Conservation (phyloP, 768 basidiomycete species). For the Amanita thiersii region DNA sequence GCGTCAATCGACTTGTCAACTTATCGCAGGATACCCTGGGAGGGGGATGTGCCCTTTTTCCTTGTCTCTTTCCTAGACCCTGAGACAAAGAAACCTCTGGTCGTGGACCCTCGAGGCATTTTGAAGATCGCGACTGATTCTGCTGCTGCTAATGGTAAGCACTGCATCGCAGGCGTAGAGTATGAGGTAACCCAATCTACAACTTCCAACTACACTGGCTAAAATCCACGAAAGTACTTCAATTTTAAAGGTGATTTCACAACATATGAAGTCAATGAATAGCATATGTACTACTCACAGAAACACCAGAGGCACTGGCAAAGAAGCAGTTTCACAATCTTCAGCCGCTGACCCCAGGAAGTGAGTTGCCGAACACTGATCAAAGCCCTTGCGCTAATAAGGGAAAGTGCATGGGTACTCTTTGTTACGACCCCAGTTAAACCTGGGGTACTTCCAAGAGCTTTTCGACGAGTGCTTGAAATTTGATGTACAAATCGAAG, state of each 20-base stretch:
- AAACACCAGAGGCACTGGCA: slow-evolving; percentile 69
- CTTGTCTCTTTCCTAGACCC: slow-evolving; percentile 88
- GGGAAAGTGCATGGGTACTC: slow-evolving; percentile 93
- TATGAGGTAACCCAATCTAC: slow-evolving; percentile 61
- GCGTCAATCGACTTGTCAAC: slow-evolving; percentile 84
- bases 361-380: slow-evolving; percentile 37
- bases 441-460: slow-evolving; percentile 83
- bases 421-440: slow-evolving; percentile 82
- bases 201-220: slow-evolving; percentile 1
- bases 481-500: slow-evolving; percentile 81
- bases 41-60: slow-evolving; percentile 89
- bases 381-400: slow-evolving; percentile 1
- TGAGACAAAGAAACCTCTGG: slow-evolving; percentile 66
- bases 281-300: slow-evolving; percentile 26
- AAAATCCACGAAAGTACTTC: slow-evolving; percentile 52
- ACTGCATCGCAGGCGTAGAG: slow-evolving; percentile 83
- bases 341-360: slow-evolving; percentile 84
- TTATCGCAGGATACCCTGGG: slow-evolving; percentile 88
- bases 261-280: neutral
- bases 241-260: slow-evolving; percentile 69
- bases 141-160: slow-evolving; percentile 39
- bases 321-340: slow-evolving; percentile 75
- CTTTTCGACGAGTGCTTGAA: slow-evolving; percentile 67
- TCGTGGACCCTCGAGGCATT: slow-evolving; percentile 82
- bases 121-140: slow-evolving; percentile 50